Evolutionary conservation across 441 rosid species (phyloP).

Genomic region (Euphorbia corollata): DNA sequence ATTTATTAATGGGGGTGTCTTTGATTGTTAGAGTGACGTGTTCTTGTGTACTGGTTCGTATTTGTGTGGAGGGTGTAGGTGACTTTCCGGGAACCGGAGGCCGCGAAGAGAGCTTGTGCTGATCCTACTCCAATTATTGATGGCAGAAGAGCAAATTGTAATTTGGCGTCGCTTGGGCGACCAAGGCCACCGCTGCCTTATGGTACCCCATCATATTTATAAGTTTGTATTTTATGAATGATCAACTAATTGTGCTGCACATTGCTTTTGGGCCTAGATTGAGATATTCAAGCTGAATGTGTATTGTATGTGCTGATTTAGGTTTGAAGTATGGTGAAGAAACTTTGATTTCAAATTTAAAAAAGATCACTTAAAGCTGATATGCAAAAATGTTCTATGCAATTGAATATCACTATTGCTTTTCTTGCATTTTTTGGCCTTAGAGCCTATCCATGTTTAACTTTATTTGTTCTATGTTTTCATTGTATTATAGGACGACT

Average conservation of each 20-base stretch:
- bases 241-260: neutral
- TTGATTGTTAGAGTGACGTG: constrained; percentile 37
- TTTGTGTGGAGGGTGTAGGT: constrained; percentile 86
- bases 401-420: neutral
- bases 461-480: constrained; percentile 2
- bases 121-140: constrained; percentile 81
- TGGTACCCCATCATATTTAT: constrained; percentile 32
- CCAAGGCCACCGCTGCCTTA: constrained; percentile 51
- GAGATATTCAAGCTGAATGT: neutral
- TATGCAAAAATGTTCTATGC: neutral
- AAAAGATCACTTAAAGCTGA: neutral
- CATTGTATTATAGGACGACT: constrained; percentile 42
- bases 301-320: neutral
- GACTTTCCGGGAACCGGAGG: constrained; percentile 91
- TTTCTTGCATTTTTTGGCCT: neutral
- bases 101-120: constrained; percentile 86
- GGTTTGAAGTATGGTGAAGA: neutral
- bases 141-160: constrained; percentile 93
- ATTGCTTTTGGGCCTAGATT: neutral
- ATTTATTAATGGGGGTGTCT: neutral
- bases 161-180: constrained; percentile 87
- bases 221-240: neutral
- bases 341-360: neutral
- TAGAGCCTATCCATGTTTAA: neutral
- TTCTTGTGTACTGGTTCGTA: constrained; percentile 26